Base-by-base conservation (phyloP, 2,329 filamentous ascomycete genomes). In the Colletotrichum limetticola region DNA sequence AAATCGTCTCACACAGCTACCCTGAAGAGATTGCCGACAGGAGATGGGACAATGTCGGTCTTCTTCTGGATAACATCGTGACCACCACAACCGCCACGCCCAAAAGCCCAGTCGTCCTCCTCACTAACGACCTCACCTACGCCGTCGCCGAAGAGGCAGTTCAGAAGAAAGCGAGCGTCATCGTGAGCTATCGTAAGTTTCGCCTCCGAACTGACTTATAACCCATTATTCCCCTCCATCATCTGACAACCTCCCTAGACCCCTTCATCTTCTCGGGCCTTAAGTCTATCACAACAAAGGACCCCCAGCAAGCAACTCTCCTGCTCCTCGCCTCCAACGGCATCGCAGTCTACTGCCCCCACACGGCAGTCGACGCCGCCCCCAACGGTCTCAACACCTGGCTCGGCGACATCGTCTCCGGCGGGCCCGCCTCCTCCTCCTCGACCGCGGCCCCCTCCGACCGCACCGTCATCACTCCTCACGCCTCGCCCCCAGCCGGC, bases 11-110 rank as follows among this genome's bases (percentile, higher is more conserved):
- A 3, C 56, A 8, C 62, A 97, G 95, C 72, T 99, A 98, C 80
- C 97, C 97, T 0, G 94, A 97, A 80, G 91, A 91, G 73, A 87
- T 98, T 55, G 97, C 97, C 11, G 97, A 98, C 80, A 92, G 92
- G 77, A 91, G 93, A 76, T 99, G 95, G 89, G 97, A 99, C 82
- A 99, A 99, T 80, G 98, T 97, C n/a, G 97, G 97, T 62, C 89
- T 98, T 65, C 88, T 97, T 62, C 78, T 88, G 66, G 83, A 83
- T 74, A 86, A 86, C 77, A 80, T 85, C n/a, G 75, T 79, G 66
- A 60, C 77, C 37, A 63, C 78, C 19, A 79, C 82, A 69, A 71
- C 75, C 14, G 74, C 72, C 58, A 77, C 78, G 62, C 75, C 74
- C 42, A 79, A 79, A 59, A 59, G 75, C 2, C 82, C 80, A 12